phyloP scores from a whole-genome alignment of 2,329 filamentous ascomycete species.

The Aureobasidium mangrovei region DNA sequence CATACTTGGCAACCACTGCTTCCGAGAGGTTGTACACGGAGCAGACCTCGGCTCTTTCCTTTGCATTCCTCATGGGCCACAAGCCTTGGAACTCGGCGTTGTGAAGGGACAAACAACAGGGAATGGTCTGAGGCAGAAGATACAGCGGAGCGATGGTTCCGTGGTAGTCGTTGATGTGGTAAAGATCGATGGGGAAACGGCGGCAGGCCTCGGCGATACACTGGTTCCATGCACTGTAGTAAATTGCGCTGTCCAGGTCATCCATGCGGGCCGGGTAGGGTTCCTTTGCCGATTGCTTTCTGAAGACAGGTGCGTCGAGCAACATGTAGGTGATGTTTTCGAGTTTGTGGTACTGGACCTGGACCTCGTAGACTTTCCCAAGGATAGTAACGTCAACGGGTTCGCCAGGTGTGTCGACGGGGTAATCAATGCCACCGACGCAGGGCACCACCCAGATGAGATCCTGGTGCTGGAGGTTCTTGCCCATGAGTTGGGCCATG shows the following conservation, averaged over 20 bases:
- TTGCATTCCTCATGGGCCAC: slow-evolving; percentile 56
- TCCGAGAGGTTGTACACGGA: slow-evolving; percentile 54
- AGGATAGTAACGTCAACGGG: slow-evolving; percentile 56
- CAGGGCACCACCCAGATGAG: slow-evolving; percentile 48
- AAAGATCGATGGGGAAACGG: slow-evolving; percentile 55
- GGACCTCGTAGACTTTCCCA: slow-evolving; percentile 51
- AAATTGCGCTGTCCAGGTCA: slow-evolving; percentile 57
- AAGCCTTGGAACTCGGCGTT: slow-evolving; percentile 63
- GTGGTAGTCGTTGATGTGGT: slow-evolving; percentile 60
- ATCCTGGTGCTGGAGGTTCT: slow-evolving; percentile 55
- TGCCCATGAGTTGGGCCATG: slow-evolving; percentile 62
- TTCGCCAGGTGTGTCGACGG: slow-evolving; percentile 48
- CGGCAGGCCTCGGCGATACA: slow-evolving; percentile 57
- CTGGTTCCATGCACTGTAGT: slow-evolving; percentile 63
- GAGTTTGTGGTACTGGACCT: slow-evolving; percentile 54
- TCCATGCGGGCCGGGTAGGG: slow-evolving; percentile 62
- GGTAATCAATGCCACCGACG: slow-evolving; percentile 57
- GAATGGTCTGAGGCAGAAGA: slow-evolving; percentile 53
- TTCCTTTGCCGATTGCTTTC: slow-evolving; percentile 52
- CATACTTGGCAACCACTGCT: slow-evolving; percentile 50
- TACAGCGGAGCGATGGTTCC: slow-evolving; percentile 56
- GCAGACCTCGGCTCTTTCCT: slow-evolving; percentile 55
- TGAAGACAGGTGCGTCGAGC: slow-evolving; percentile 58
- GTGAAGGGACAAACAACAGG: slow-evolving; percentile 55
- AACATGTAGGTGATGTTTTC: slow-evolving; percentile 62